These are phyloP conservation scores for Chernovozyma aurita DNA, from an alignment of 1,139 yeast species.

Conservation along the genomic window DNA sequence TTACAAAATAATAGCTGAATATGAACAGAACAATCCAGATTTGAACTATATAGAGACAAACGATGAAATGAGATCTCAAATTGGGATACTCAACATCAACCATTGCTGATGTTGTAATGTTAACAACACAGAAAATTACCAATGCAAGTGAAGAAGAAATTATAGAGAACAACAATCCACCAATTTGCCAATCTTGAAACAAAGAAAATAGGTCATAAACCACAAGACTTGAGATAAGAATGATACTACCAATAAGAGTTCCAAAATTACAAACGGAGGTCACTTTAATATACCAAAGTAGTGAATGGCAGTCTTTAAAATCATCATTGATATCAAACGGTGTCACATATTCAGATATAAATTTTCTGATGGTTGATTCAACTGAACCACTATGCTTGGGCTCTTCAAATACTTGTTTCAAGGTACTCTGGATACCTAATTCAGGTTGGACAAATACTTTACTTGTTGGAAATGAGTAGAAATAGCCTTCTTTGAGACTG, in stretches of 20 bases:
- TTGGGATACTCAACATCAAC: constrained; percentile 7
- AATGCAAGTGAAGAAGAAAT: background rate
- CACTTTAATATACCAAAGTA: background rate
- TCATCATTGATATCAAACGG: background rate
- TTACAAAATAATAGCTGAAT: background rate
- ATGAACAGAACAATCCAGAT: background rate
- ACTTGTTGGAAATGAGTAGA: constrained; percentile 8
- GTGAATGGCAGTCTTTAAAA: background rate
- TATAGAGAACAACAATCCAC: background rate
- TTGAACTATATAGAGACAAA: constrained; percentile 4
- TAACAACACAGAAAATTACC: constrained; percentile 3
- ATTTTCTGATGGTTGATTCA: background rate
- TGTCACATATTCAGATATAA: background rate
- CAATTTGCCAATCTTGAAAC: background rate
- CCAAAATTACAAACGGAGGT: constrained; percentile 6
- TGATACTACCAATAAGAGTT: constrained; percentile 2
- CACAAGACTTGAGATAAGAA: background rate
- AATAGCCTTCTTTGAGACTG: constrained; percentile 16
- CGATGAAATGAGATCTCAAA: constrained; percentile 4
- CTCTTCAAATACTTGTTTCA: background rate
- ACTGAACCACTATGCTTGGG: background rate
- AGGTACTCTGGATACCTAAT: background rate
- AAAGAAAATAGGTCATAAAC: background rate
- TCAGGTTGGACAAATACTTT: background rate
- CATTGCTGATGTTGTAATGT: constrained; percentile 3